A percentile compares a stretch with the other conserved stretches of the same genome.
These are phyloP conservation scores for Pyrus betulifolia DNA, from an alignment of 306 rosid species.

Conservation along the genomic window DNA sequence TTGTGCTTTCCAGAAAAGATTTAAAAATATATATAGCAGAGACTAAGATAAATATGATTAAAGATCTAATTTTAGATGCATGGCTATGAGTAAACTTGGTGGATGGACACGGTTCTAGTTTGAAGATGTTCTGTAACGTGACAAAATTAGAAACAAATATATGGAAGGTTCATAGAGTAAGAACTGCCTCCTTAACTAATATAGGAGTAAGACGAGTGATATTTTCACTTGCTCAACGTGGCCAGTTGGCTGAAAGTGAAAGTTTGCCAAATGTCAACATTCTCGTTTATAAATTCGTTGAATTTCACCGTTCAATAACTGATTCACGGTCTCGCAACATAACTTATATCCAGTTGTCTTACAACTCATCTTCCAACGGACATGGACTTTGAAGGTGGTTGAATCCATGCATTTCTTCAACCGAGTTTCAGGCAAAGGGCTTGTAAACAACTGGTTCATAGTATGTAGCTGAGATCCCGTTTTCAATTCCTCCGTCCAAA, in stretches of 20 bases:
- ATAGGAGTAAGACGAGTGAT: not conserved
- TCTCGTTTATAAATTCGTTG: not conserved
- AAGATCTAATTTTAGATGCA: not conserved
- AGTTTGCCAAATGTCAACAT: not conserved
- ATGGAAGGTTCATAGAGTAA: not conserved
- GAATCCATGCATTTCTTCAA: not conserved
- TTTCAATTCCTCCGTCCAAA: too few species aligned
- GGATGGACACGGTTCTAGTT: not conserved
- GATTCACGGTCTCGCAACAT: not conserved
- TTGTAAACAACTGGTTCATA: not conserved
- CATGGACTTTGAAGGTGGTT: not conserved
- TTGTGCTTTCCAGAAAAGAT: too few species aligned
- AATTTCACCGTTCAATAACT: not conserved
- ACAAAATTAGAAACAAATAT: not conserved
- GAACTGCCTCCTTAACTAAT: not conserved
- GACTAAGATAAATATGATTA: too few species aligned
- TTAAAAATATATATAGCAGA: too few species aligned
- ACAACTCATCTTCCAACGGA: not conserved
- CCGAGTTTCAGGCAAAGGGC: not conserved
- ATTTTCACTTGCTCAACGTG: constrained; percentile 8
- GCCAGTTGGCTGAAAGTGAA: constrained; percentile 21
- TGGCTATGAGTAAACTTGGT: not conserved
- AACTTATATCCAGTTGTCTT: not conserved
- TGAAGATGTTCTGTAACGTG: not conserved
- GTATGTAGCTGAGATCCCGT: not conserved